phyloP scores from a whole-genome alignment of 371 early-diverging fungal species.

The Phascolomyces articulosus region DNA sequence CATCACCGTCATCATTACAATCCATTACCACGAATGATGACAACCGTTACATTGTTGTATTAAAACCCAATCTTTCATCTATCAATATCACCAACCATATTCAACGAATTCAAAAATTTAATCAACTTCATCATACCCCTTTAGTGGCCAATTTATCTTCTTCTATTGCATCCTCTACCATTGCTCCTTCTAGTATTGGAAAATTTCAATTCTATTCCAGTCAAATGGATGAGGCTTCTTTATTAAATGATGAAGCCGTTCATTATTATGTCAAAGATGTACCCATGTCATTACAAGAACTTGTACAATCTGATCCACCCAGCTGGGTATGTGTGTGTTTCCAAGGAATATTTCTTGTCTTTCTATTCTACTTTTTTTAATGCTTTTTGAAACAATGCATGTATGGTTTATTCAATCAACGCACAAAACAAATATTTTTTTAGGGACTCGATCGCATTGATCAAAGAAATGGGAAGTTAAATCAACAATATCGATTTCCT shows the following conservation, averaged over 20 bases:
- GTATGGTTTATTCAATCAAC: no score
- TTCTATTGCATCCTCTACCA: constrained; percentile 4
- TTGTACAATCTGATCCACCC: constrained; percentile 44
- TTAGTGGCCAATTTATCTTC: constrained; percentile 4
- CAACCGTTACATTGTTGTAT: constrained; percentile 37
- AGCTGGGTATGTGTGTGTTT: constrained; percentile 53
- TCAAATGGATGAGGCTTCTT: constrained; percentile 27
- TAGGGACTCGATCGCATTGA: constrained; percentile 50
- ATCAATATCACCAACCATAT: constrained; percentile 34
- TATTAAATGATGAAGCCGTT: constrained; percentile 21
- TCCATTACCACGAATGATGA: no score
- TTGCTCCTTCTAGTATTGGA: constrained; percentile 32
- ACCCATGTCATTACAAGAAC: constrained; percentile 39
- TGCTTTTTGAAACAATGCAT: no score
- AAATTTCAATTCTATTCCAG: constrained; percentile 45
- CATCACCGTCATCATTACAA: no score
- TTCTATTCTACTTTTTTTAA: background rate
- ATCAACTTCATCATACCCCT: background rate
- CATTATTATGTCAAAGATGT: constrained; percentile 49
- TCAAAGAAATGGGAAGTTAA: constrained; percentile 37
- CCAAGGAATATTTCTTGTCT: background rate
- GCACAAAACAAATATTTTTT: background rate
- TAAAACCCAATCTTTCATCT: constrained; percentile 27
- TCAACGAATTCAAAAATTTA: constrained; percentile 25
- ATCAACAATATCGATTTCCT: constrained; percentile 38